These are phyloP conservation scores for Ophiostoma triangulosporum DNA, from an alignment of 2,329 filamentous ascomycete genomes.

Conservation along the genomic window DNA sequence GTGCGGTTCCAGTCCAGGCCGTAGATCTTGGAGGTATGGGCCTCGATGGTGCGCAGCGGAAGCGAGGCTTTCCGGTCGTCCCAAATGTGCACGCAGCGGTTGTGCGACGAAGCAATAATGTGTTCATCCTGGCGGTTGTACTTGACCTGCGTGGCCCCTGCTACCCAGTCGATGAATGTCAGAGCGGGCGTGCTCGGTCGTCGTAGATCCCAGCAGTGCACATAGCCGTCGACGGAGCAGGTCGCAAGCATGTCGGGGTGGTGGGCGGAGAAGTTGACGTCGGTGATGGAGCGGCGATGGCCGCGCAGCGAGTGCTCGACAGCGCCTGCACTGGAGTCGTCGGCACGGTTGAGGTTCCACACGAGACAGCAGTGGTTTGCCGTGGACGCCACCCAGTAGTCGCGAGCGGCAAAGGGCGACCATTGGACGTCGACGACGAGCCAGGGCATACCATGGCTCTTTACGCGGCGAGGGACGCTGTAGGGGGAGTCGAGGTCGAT, in stretches of 20 bases:
- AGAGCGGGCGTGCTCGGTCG: constrained; percentile 58
- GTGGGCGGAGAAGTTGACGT: constrained; percentile 91
- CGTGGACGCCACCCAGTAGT: constrained; percentile 89
- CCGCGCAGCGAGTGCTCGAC: constrained; percentile 83
- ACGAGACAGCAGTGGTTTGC: constrained; percentile 90
- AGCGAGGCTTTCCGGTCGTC: constrained; percentile 68
- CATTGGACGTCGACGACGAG: constrained; percentile 92
- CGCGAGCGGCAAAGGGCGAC: constrained; percentile 80
- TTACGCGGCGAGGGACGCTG: constrained; percentile 69
- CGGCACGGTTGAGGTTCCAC: constrained; percentile 75
- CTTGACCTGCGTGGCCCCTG: constrained; percentile 88
- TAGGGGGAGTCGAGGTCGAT: constrained; percentile 86
- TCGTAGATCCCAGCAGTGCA: constrained; percentile 84
- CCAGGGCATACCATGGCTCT: constrained; percentile 78
- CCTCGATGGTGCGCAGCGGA: constrained; percentile 71
- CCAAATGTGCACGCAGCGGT: constrained; percentile 79
- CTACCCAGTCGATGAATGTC: constrained; percentile 85
- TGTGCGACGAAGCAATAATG: constrained; percentile 80
- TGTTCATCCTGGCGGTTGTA: constrained; percentile 82
- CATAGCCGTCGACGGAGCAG: constrained; percentile 83
- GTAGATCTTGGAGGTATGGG: constrained; percentile 87
- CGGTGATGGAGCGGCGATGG: constrained; percentile 75
- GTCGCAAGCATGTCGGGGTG: constrained; percentile 82
- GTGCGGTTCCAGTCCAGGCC: constrained; percentile 89
- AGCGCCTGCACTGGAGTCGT: constrained; percentile 54